Evolutionary conservation across 2,329 filamentous ascomycete genomes (phyloP), one percentile per base, ranked within the genome.

Genomic region (Capronia epimyces): DNA sequence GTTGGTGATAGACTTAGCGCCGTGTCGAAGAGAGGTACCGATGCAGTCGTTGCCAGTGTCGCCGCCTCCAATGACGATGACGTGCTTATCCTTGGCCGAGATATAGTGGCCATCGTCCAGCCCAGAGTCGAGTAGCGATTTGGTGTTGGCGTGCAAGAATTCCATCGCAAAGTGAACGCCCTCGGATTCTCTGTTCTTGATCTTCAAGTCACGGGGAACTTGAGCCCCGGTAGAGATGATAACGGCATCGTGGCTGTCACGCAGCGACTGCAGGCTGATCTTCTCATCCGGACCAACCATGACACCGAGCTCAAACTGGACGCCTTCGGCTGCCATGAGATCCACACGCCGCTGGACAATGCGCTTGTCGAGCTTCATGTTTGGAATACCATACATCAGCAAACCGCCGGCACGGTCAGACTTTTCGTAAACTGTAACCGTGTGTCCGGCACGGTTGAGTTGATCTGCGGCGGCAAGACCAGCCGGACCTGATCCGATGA

Each of bases 301-400:
- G 49, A 88, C 82, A 55, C 84, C 82, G 25, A 87, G 86, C 71
- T 87, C 82, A 73, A 95, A 95, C 45, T 79, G 78, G 65, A 96
- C 74, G 43, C 91, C 91, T 71, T 96, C 91, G 2, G 83, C 80
- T 48, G 86, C 87, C 87, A 96, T 91, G 71, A 97, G 89, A 71
- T 96, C 88, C 43, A 93, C 89, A 69, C 91, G 87, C 46, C 91
- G 87, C 77, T 96, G 91, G 54, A 97, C 91, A 58, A 96, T 84
- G 66, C 89, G 89, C 80, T 97, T 97, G 75, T 97, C 91, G 36
- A 97, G 86, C 77, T 97, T 97, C 91, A 97, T 97, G 77, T 97
- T 97, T 60, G 91, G 91, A 61, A 97, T 97, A 61, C 91, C 91
- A 67, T 97, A 96, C 91, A 96, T 96, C 64, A 97, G 81, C 49